A percentile compares a stretch with the other conserved stretches of the same genome.
phyloP scores from a whole-genome alignment of 2,329 filamentous ascomycete genomes.

The Diaporthe vexans region DNA sequence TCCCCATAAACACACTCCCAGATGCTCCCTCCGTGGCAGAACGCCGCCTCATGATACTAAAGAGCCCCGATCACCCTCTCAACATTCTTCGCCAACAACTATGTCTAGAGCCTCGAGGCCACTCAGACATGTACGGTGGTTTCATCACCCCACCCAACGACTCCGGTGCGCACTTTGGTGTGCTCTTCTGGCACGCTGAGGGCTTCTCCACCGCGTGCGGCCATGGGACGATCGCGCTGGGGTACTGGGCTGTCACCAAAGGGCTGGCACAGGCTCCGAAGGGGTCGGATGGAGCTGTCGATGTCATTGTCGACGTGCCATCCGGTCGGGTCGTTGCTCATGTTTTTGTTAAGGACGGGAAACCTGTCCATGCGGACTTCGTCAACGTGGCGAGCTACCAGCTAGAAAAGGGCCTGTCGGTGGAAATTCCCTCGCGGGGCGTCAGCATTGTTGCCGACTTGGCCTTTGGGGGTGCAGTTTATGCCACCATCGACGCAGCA shows the following conservation, averaged over 20 bases:
- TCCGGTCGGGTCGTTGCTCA: background rate
- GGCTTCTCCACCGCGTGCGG: background rate
- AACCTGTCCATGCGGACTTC: background rate
- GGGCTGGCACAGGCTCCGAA: background rate
- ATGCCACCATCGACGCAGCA: background rate
- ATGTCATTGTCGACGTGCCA: background rate
- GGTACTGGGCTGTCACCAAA: background rate
- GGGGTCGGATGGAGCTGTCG: background rate
- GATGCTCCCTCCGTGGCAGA: background rate
- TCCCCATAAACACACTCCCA: background rate
- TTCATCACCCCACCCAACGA: background rate
- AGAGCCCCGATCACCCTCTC: background rate
- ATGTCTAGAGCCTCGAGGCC: background rate
- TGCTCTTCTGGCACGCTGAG: background rate
- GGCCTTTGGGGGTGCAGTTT: background rate
- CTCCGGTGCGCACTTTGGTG: background rate
- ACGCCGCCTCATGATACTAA: background rate
- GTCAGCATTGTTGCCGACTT: background rate
- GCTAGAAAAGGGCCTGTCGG: background rate
- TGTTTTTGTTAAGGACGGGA: background rate
- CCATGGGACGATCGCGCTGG: background rate
- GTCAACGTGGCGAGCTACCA: background rate
- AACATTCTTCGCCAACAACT: background rate
- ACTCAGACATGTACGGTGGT: background rate
- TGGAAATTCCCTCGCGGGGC: background rate